These are phyloP conservation scores for Lepidium aucheri DNA, from an alignment of 345 rosid species.

Conservation along the genomic window DNA sequence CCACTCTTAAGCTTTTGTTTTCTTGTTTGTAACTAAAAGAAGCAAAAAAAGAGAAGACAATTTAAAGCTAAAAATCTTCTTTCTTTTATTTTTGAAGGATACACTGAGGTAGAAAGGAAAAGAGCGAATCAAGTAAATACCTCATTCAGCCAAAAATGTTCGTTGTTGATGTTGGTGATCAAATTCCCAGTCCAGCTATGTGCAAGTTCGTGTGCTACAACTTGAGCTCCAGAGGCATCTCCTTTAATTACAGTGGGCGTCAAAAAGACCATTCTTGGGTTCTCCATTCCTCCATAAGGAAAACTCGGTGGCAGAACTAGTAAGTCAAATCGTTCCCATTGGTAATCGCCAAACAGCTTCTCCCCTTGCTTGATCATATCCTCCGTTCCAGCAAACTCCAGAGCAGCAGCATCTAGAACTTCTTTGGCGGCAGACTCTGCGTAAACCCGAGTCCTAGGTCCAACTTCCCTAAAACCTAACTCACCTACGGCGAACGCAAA, in stretches of 20 bases:
- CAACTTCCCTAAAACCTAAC: constrained; percentile 69
- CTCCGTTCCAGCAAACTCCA: constrained; percentile 85
- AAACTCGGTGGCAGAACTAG: constrained; percentile 89
- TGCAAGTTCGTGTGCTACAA: constrained; percentile 88
- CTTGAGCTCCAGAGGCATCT: constrained; percentile 78
- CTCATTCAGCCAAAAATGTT: constrained; percentile 98
- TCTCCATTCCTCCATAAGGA: constrained; percentile 95
- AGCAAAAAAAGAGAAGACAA: neutral
- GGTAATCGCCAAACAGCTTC: constrained; percentile 63
- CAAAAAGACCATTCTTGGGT: constrained; percentile 80
- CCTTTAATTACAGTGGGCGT: constrained; percentile 93
- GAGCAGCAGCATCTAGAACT: constrained; percentile 65
- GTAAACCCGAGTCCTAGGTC: constrained; percentile 80
- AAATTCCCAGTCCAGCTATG: constrained; percentile 95
- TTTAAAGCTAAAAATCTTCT: neutral
- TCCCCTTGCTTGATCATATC: constrained; percentile 87
- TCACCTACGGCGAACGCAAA: constrained; percentile 93
- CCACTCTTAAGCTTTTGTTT: neutral
- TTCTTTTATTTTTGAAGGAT: neutral
- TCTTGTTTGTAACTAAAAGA: neutral
- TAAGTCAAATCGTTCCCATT: constrained; percentile 89
- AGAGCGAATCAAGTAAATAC: constrained; percentile 24
- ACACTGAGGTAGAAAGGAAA: neutral
- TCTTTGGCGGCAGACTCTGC: constrained; percentile 43
- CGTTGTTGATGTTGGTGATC: constrained; percentile 78